Evolutionary conservation across 2,329 filamentous ascomycete genomes (phyloP), one percentile per base, ranked within the genome.

Genomic region (Penicillium sp.): DNA sequence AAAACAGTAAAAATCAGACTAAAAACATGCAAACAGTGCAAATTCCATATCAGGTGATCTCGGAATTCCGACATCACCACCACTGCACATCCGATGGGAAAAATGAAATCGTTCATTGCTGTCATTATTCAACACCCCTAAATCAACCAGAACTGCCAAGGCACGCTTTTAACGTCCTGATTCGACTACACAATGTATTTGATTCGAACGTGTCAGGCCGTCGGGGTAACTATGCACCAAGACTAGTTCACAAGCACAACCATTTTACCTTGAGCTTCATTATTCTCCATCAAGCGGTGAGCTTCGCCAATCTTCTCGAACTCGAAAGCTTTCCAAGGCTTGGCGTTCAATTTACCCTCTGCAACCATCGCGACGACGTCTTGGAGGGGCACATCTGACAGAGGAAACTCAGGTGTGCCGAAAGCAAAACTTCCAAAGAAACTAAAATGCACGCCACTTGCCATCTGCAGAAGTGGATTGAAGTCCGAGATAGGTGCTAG

Each of bases 391-490:
- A 45, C 29, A 14, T 45, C 43, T 16, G 48, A 44, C 14, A 49
- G 24, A 3, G 42, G 42, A 23, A 43, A 47, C 9, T 43, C 45
- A 16, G 46, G 41, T 3, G 28, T 36, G 42, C 61, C 4, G 64
- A 73, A 57, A 3, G 67, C 65, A 41, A 66, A 67, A 47, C 70
- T 73, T 5, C 67, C 63, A 53, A 74, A 75, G 24, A 75, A 61
- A 47, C 66, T 74, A 46, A 75, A 72, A 47, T 74, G 71, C n/a
- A 74, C 69, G 0, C 71, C 72, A 18, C 64, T 62, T 13, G 65
- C 62, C 71, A 75, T 75, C 56, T 74, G 63, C 6, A 73, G 36
- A 51, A 75, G 62, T 2, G 70, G 72, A 48, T 73, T 73, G 56
- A 74, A 55, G 68, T 69, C 67, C 6, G 49, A 40, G 8, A 73